Evolutionary conservation across 371 early-diverging fungal genomes (phyloP), one percentile per base, ranked within the genome.

Genomic region (Paraphysoderma sedebokerense): DNA sequence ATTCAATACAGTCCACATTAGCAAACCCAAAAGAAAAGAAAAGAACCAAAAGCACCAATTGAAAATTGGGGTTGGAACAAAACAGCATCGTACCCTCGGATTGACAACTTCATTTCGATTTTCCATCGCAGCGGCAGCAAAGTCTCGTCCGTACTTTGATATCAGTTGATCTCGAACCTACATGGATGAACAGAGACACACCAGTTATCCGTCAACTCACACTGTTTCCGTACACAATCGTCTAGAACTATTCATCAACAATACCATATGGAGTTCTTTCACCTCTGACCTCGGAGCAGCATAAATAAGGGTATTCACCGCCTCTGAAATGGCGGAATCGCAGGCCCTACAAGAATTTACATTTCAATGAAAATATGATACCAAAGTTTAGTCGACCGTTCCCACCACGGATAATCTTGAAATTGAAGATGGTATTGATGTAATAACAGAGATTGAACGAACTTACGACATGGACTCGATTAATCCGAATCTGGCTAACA

Each of bases 221-320:
- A n/a, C n/a, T n/a, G n/a, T n/a, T n/a, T n/a, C n/a, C n/a, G n/a
- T n/a, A n/a, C n/a, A n/a, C n/a, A n/a, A n/a, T n/a, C n/a, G n/a
- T n/a, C n/a, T n/a, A n/a, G n/a, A n/a, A n/a, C n/a, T n/a, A n/a
- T n/a, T n/a, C n/a, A n/a, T n/a, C n/a, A n/a, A n/a, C n/a, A n/a
- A 52, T 62, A 80, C 77, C 34, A 61, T 40, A 22, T 59, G 49
- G n/a, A 93, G 69, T 56, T 95, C 96, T 54, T 85, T 81, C 39
- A 86, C 82, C 42, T 91, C 87, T 17, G 70, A 65, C 24, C 92
- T 67, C 0, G 87, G 76, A 19, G 92, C 81, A 3, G 92, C 85
- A 67, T 89, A 95, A 23, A 90, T 80, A 35, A 95, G 56, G 0
- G 90, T 85, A 47, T 82, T 71, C 1, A 91, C 85, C 2, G 92